Evolutionary conservation across 495 filamentous ascomycete species (phyloP), one percentile per base, ranked within the genome.

Genomic region (Lasiosphaeris hirsuta): DNA sequence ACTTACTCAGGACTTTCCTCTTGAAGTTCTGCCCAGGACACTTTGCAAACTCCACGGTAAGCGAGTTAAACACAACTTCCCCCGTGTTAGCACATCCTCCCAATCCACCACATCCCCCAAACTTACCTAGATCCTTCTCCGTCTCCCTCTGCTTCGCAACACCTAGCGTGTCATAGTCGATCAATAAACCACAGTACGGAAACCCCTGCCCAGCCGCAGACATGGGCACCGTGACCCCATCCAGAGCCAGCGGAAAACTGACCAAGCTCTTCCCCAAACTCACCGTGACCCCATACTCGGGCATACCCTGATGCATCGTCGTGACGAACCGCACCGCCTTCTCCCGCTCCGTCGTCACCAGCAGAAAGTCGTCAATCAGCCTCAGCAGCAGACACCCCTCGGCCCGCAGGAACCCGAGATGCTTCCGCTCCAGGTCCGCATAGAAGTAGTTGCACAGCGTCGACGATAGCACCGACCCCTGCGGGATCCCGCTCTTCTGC

Each of bases 391-490:
- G 65, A 34, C 82, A 84, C 7, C 89, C 74, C 4, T 56, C 57
- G 1, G 8, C 52, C 14, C 54, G 44, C 8, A 93, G 67, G 65
- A 96, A 97, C 1, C 70, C 66, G 3, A 98, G 73, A 3, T 84
- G 71, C 18, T 85, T 72, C 3, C 74, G 62, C 70, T 98, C 95
- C 3, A 98, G 78, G 58, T 92, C 83, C 4, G 87, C 93, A 65
- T 97, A 97, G 67, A 97, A 96, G 66, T 93, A 90, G 68, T 91
- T 97, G 78, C 95, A 97, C 0, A 98, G 78, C 34, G 90, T 75
- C 47, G 83, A 88, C 9, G 92, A 96, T 19, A 98, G 65, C 0
- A 96, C 79, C 0, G 91, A 96, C 37, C 94, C 94, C 70, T 98
- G 94, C 0, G 94, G 92, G 18, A 98, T 96, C 11, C 94, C 94